Evolutionary conservation across 2,329 filamentous ascomycete genomes (phyloP).

Genomic region (Exophiala viscosa): DNA sequence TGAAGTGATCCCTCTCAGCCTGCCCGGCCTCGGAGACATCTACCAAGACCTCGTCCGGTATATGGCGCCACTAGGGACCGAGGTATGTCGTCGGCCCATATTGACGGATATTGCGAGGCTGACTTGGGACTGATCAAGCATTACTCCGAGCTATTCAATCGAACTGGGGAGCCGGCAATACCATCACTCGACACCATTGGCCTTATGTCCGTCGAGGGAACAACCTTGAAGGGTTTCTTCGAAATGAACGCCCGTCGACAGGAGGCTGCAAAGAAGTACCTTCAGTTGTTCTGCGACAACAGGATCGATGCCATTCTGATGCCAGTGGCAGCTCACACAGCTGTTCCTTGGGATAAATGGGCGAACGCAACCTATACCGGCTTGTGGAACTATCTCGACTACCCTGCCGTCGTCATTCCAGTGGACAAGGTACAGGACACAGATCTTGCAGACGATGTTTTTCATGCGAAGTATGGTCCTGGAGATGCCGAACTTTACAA

Average conservation of each 20-base stretch:
- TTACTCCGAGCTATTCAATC: constrained; percentile 12
- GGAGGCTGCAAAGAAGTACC: constrained; percentile 12
- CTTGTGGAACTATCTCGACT: constrained; percentile 68
- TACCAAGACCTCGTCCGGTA: constrained; percentile 13
- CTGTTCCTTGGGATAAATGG: constrained; percentile 58
- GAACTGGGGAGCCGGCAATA: constrained; percentile 13
- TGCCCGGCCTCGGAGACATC: constrained; percentile 7
- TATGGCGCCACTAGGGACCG: constrained; percentile 10
- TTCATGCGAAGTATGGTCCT: constrained; percentile 29
- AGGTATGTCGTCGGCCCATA: constrained; percentile 2
- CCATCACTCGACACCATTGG: constrained; percentile 12
- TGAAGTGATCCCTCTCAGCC: constrained; percentile 46
- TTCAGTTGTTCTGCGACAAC: constrained; percentile 32
- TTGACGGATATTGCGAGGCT: constrained; percentile 28
- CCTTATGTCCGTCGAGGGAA: constrained; percentile 6
- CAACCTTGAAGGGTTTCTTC: constrained; percentile 12
- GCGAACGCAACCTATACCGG: constrained; percentile 60
- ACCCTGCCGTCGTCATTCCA: constrained; percentile 61
- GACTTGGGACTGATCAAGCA: constrained; percentile 6
- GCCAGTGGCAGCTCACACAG: constrained; percentile 60
- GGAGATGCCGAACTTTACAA: constrained; percentile 15
- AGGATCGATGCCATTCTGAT: constrained; percentile 59
- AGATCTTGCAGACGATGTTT: constrained; percentile 44
- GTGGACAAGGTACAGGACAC: constrained; percentile 47
- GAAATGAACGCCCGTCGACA: constrained; percentile 15